These are phyloP conservation scores for Fraxinus sp. DNA, from an alignment of 305 asterid genomes.

Conservation along the genomic window DNA sequence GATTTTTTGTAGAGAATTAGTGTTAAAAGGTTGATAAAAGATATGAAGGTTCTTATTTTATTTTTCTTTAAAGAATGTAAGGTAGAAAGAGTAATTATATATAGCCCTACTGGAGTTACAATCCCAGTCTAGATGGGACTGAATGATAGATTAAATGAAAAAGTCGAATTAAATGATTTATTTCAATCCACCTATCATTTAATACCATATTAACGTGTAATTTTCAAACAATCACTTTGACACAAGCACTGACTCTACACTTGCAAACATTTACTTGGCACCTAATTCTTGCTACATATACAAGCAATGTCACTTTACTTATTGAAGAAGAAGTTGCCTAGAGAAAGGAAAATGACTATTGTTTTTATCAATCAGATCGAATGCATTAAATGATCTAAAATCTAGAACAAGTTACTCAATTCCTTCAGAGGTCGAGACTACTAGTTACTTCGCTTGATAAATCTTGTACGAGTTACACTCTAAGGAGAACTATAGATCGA, in stretches of 20 bases:
- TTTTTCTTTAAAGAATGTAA: too few species aligned
- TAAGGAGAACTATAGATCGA: not conserved
- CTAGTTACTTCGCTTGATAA: not conserved
- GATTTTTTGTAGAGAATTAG: too few species aligned
- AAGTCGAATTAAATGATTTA: too few species aligned
- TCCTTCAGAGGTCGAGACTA: not conserved
- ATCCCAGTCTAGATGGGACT: too few species aligned
- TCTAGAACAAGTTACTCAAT: not conserved
- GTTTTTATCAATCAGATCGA: not conserved
- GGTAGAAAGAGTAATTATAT: too few species aligned
- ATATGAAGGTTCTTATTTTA: too few species aligned
- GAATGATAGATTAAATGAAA: too few species aligned
- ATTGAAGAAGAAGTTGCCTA: conserved; percentile 5
- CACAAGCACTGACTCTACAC: not conserved
- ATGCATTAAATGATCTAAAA: not conserved
- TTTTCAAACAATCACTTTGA: not conserved
- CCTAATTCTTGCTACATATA: conserved; percentile 17
- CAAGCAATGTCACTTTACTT: conserved; percentile 22
- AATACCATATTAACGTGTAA: too few species aligned
- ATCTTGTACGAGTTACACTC: not conserved
- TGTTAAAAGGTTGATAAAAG: too few species aligned
- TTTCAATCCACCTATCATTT: too few species aligned
- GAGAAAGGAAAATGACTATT: not conserved
- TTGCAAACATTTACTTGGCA: conserved; percentile 2
- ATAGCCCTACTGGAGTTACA: too few species aligned